Evolutionary conservation across 306 rosid genomes (phyloP), one percentile per base, ranked within the genome.

Genomic region (Medicago lupulina): DNA sequence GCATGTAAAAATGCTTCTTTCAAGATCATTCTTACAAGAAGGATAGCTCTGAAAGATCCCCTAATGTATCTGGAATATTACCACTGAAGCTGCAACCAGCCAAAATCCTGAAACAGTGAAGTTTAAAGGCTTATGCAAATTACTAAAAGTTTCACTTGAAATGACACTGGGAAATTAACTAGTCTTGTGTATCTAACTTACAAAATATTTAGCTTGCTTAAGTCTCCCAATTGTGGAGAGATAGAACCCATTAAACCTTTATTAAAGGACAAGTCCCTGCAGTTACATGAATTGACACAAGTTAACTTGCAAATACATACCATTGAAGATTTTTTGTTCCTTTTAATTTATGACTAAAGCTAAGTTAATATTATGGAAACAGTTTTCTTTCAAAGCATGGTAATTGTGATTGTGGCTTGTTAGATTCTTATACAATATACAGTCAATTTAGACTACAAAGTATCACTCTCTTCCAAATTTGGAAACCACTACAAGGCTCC

Each of bases 61-160:
- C 99, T 82, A 95, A 31, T 73, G 85, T 89, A 70, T 87, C 85
- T 39, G 99, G 99, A 71, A 95, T 89, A 51, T 19, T 82, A 53
- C 99, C 97, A 83, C 83, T 90, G 84, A 95, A 95, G 75, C 92
- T 6, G 67, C 99, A 95, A 34, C 97, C 97, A 73, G 97, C 97
- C 82, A 95, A 88, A 79, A 92, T 90, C 87, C 99, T 95, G 83
- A 79, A 78, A 59, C 18, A 76, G 8, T 15, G 49, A 70, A 66
- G 47, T 31, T 28, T 21, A 84, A 60, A 43, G 44, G 67, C 1
- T 31, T 4, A 68, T 31, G 75, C 6, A 43, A 34, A 43, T 58
- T 15, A 36, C 64, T 64, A 64, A 14, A 66, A 58, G 25, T 36
- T 68, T 51, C 41, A 62, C 18, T 50, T 80, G 64, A 58, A 17